Conservation (phyloP, 495 filamentous ascomycete species). For the Trichoderma asperelloides region DNA sequence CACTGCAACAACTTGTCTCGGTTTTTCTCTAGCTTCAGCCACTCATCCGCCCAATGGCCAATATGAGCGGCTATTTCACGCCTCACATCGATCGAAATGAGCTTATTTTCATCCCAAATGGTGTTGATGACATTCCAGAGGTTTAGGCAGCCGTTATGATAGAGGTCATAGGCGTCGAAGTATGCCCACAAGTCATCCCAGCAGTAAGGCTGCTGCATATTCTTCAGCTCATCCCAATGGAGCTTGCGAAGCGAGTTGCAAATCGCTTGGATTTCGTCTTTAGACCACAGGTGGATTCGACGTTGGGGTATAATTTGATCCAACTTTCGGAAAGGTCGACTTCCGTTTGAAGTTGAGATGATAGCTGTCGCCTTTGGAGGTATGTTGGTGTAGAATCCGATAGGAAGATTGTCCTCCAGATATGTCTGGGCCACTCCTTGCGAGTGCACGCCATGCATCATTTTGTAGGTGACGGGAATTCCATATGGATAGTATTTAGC, state of each 20-base stretch:
- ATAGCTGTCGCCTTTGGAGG: conserved; percentile 18
- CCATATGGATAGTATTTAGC: conserved; percentile 1
- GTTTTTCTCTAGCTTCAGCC: conserved; percentile 14
- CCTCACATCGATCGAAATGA: conserved; percentile 9
- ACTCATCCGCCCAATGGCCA: conserved; percentile 18
- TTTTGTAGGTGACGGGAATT: conserved; percentile 3
- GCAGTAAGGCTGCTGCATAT: conserved; percentile 14
- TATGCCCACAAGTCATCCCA: conserved; percentile 39
- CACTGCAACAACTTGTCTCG: conserved; percentile 17
- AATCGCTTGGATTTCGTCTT: conserved; percentile 20
- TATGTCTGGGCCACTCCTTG: not conserved
- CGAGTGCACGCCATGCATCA: not conserved
- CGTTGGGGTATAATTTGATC: conserved; percentile 19
- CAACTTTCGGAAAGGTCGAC: conserved; percentile 16
- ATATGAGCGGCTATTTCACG: not conserved
- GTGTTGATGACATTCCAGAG: conserved; percentile 29
- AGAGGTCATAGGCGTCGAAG: conserved; percentile 45
- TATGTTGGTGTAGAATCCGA: conserved; percentile 23
- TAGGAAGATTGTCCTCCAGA: conserved; percentile 10
- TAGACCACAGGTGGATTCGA: conserved; percentile 17
- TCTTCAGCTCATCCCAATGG: conserved; percentile 24
- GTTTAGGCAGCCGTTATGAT: conserved; percentile 33
- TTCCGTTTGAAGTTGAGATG: conserved; percentile 27
- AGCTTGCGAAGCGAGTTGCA: conserved; percentile 20
- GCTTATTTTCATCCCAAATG: conserved; percentile 23